A percentile compares a stretch with the other conserved stretches of the same genome.
Conservation (phyloP, 2,329 filamentous ascomycete species). For the Fusarium mangiferae region DNA sequence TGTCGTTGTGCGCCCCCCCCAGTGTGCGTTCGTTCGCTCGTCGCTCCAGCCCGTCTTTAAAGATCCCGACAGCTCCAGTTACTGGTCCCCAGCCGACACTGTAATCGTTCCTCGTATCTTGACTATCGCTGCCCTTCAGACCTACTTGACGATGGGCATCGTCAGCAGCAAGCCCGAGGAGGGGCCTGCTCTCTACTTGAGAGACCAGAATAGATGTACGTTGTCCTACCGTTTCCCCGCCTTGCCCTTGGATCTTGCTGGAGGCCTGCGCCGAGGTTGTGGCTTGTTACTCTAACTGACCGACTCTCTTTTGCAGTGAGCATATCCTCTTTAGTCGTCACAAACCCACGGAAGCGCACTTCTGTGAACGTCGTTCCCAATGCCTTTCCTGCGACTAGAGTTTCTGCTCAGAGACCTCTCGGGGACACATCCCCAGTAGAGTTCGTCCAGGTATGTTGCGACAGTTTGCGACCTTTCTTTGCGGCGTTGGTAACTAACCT, state of each 20-base stretch:
- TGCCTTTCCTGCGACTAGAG: slow-evolving; percentile 83
- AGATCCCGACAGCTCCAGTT: slow-evolving; percentile 43
- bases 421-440: slow-evolving; percentile 84
- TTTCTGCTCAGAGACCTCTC: slow-evolving; percentile 75
- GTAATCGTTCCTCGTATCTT: slow-evolving; percentile 32
- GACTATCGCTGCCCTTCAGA: slow-evolving; percentile 32
- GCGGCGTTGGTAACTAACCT: slow-evolving; percentile 29
- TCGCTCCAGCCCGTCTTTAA: slow-evolving; percentile 39
- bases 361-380: slow-evolving; percentile 85
- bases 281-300: slow-evolving; percentile 34
- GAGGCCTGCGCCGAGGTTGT: slow-evolving; percentile 21
- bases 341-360: slow-evolving; percentile 80
- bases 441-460: slow-evolving; percentile 82
- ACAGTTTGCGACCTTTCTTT: slow-evolving; percentile 32
- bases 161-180: slow-evolving; percentile 91
- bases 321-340: slow-evolving; percentile 84
- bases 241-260: slow-evolving; percentile 12
- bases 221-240: slow-evolving; percentile 41
- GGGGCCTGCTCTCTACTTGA: slow-evolving; percentile 80
- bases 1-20: slow-evolving; percentile 39
- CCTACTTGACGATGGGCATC: slow-evolving; percentile 79
- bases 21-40: slow-evolving; percentile 22
- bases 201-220: slow-evolving; percentile 92
- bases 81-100: slow-evolving; percentile 26
- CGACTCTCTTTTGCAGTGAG: slow-evolving; percentile 70